Base-by-base conservation (phyloP, 1,284 basidiomycete species). In the Golubevia sp. region DNA sequence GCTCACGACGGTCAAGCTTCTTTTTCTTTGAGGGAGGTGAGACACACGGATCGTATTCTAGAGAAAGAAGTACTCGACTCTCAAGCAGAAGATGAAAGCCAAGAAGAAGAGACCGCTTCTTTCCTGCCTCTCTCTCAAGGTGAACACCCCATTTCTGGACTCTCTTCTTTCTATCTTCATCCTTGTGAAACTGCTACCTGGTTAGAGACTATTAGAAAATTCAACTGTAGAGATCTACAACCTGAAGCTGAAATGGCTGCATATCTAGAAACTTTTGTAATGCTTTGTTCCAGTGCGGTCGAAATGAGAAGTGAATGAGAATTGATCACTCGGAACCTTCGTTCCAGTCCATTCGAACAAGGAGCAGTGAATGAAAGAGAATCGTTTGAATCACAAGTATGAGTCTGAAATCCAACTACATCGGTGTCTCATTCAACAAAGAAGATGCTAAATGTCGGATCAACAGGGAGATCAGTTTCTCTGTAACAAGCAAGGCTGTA, bases 131-230 rank as follows among this genome's bases (percentile, higher is more conserved):
- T 59, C 58, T 52, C 49, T 13, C 44, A 25, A 15, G 26, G 23
- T 18, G 59, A 61, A 1, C 59, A 61, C 24, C 59, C 59, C 13
- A 21, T 61, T 24, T 54, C 59, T 48, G 59, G 53, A 1, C 20
- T 38, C 20, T 56, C 59, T 13, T 56, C 25, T 24, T 24, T 61
- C n/a, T 61, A 61, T 30, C 59, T 61, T n/a, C 59, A 61, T 49
- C 59, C 59, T 21, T 61, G 59, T 52, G 52, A 61, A 30, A 61
- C 59, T 2, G 53, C 59, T 21, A 20, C 34, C 13, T 58, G 30
- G 34, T 27, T 58, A 18, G 38, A 58, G 44, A 58, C 57, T 18
- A 21, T 58, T 8, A 49, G 50, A 26, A 23, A 20, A 20, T 44
- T 27, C 5, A 55, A 34, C 6, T 27, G n/a, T 2, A 18, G 34